Conservation (phyloP, 768 basidiomycete species). For the Hysterangium stoloniferum region DNA sequence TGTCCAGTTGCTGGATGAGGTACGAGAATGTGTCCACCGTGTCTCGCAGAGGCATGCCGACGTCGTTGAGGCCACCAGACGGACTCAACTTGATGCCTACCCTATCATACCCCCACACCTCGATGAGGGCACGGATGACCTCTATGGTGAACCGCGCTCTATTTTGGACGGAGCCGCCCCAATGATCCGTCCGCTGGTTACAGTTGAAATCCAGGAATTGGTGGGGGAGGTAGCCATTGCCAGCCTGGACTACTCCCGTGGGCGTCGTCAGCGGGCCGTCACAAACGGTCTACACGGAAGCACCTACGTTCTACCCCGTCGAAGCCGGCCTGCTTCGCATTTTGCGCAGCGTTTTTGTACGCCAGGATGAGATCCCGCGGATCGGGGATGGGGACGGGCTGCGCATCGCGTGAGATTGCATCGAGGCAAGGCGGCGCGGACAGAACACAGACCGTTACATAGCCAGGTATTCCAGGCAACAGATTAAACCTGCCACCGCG, state of each 20-base stretch:
- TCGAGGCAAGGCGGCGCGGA: neutral
- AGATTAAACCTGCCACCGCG: constrained; percentile 34
- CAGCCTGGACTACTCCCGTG: constrained; percentile 12
- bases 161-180: constrained; percentile 29
- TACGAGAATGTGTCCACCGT: constrained; percentile 8
- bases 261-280: neutral
- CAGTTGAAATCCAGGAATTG: constrained; percentile 27
- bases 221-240: constrained; percentile 21
- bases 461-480: constrained; percentile 31
- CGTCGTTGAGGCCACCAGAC: constrained; percentile 21
- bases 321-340: constrained; percentile 28
- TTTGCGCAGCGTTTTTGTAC: constrained; percentile 28
- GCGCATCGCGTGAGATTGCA: neutral
- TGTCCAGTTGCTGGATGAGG: constrained; percentile 7
- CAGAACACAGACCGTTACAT: constrained; percentile 29
- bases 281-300: neutral
- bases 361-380: constrained; percentile 22
- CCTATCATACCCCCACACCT: constrained; percentile 19
- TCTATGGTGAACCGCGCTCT: constrained; percentile 27
- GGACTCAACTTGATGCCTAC: constrained; percentile 25
- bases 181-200: constrained; percentile 30
- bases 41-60: constrained; percentile 11
- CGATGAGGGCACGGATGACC: constrained; percentile 23
- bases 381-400: constrained; percentile 26
- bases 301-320: constrained; percentile 27